Base-by-base conservation (phyloP, 768 basidiomycete genomes). In the Amanita thiersii region DNA sequence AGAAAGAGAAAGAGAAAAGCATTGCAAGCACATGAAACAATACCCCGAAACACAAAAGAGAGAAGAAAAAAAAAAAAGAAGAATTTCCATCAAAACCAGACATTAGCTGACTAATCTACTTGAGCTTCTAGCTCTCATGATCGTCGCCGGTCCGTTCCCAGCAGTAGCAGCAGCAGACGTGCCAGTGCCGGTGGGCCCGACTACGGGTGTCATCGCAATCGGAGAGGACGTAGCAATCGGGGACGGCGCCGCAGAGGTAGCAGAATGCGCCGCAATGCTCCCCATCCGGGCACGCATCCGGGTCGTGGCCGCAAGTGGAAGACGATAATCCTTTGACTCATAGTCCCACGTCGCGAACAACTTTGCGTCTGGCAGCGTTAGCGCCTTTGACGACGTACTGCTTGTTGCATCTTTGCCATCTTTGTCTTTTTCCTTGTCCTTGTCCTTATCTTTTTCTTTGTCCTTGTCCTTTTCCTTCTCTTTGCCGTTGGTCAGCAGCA, bases 291-390 rank as follows among this genome's bases (percentile, higher is more conserved):
- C 50, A 35, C 66, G 56, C 23, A 48, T 46, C 9, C 62, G 56
- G 3, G 47, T 39, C 2, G 44, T 36, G 20, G 56, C 43, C 31
- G 47, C 49, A 15, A 72, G 50, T 3, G 65, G 64, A 2, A 59
- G 54, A 34, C 56, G 61, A 50, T 63, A 75, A 50, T 73, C 71
- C 52, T 75, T 75, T 5, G 56, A 44, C 39, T 77, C 73, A 39
- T 67, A 71, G 39, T 78, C 75, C 76, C 76, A 78, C 11, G 76
- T 76, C 18, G 72, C 72, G 43, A 57, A 75, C 25, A 78, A 49
- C 25, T 64, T 60, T n/a, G 75, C 74, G 45, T 78, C 74, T 7
- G 72, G 70, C 23, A 78, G 56, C 4, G 59, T 49, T 5, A 61
- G 55, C 41, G 69, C 64, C 8, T 51, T 50, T 4, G 58, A 47